Base-by-base conservation (phyloP, 1,284 basidiomycete genomes). In the Trichosporon asahii region DNA sequence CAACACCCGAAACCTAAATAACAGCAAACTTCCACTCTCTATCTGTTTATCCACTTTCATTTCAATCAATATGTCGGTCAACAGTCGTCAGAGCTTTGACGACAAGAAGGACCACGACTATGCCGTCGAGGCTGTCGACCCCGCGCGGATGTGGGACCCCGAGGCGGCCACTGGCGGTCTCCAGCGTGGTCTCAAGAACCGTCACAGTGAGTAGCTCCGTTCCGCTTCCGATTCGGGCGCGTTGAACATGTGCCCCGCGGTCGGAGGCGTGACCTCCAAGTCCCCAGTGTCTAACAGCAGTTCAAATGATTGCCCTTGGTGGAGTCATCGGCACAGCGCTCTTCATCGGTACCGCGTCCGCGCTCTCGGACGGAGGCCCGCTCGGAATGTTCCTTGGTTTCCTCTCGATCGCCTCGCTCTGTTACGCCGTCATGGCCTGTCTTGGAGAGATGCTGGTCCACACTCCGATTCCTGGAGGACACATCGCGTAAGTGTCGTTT, bases 401-500 rank as follows among this genome's bases (percentile, higher is more conserved):
- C 64, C 11, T 15, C 11, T 60, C 79, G 46, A 78, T 85, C 70
- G 83, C 84, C 35, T 75, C 78, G n/a, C 76, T 84, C 65, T 79
- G 78, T 69, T 82, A 79, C 74, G 76, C 75, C 14, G 82, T 84
- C 72, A 84, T 84, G 83, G 73, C 84, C 25, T 84, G 80, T 25
- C 79, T 86, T n/a, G 85, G 84, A n/a, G 85, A 86, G 73, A 80
- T 86, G 79, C 78, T 83, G 64, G 78, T 83, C 9, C 82, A 81
- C 72, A 80, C 85, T 27, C 83, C 84, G 44, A 84, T 87, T 72
- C 73, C 85, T 65, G 90, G 89, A 73, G 89, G 93, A 9, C 92
- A 93, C 81, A 91, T 94, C 79, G 90, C 88, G 71, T 72, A 61
- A 70, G 71, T 72, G 3, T 7, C 33, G 55, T 25, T 27, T 60